Evolutionary conservation across 2,329 filamentous ascomycete genomes (phyloP), one percentile per base, ranked within the genome.

Genomic region (Cercospora sp.): DNA sequence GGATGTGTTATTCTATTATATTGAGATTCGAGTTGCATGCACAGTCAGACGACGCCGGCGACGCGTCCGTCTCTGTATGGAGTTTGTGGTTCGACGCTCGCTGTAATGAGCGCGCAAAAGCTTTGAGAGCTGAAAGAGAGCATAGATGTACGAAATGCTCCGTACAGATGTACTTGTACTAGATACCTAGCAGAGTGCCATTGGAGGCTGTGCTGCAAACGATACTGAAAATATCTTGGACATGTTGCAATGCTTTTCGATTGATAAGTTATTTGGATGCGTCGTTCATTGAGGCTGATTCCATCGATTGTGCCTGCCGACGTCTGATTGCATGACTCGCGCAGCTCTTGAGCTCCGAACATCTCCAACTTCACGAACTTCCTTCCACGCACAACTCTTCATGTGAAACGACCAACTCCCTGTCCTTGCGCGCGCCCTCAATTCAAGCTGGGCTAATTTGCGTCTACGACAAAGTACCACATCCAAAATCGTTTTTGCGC

Each of bases 1-100:
- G 62, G 24, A 28, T 40, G 51, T 18, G 24, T 49, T 55, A 40
- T 57, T 63, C 30, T 34, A 62, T 45, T 37, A 59, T 53, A 53
- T 30, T 61, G 51, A 62, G 7, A 43, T 61, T 59, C 40, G 62
- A 28, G 53, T 53, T 43, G 65, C 65, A 66, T 66, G 30, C 65
- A 66, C 45, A 66, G 59, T 21, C 28, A 34, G 62, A 66, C 43
- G n/a, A 55, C 65, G 65, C 65, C 65, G 65, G 65, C 65, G 65
- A 62, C 32, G 65, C 65, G 65, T 51, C 21, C 24, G 55, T 66
- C 45, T 63, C 59, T 66, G 62, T 55, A 55, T 18, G 65, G 65
- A 57, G 65, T 66, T 66, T 43, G 51, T 61, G 28, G 3, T 24
- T 59, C 55, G 28, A 21, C 30, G 10, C 55, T 59, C 55, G 55